Conservation (phyloP, 148 eudicot species). For the Persicaria maculosa region DNA sequence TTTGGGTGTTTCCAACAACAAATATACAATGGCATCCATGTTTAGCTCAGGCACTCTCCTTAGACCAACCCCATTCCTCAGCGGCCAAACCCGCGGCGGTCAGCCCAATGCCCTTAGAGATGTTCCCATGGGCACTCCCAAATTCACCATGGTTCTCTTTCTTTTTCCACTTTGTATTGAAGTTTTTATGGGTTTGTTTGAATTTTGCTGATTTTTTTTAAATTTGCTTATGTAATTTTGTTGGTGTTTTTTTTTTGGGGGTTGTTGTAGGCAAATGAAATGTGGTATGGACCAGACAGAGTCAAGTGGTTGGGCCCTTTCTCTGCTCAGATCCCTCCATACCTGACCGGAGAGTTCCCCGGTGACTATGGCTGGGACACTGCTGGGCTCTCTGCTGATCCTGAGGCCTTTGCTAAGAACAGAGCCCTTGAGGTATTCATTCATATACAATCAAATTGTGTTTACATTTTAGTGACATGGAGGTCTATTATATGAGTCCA, state of each 20-base stretch:
- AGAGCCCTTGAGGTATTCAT: constrained; percentile 84
- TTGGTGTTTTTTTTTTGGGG: neutral
- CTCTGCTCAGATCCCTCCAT: constrained; percentile 90
- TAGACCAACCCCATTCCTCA: constrained; percentile 63
- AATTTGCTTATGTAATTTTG: constrained; percentile 9
- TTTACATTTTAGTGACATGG: too few species aligned
- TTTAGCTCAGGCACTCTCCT: constrained; percentile 53
- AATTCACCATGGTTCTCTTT: constrained; percentile 56
- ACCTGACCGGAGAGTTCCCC: constrained; percentile 80
- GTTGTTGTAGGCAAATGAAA: constrained; percentile 47
- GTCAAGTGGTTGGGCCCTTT: constrained; percentile 89
- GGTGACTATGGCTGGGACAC: constrained; percentile 98
- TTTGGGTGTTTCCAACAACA: neutral
- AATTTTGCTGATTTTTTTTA: neutral
- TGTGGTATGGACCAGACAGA: constrained; percentile 94
- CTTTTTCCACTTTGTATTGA: neutral
- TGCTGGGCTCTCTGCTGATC: constrained; percentile 91
- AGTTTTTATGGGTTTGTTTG: neutral
- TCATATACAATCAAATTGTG: neutral
- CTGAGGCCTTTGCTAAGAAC: constrained; percentile 87
- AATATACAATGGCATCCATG: constrained; percentile 41
- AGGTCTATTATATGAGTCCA: neutral
- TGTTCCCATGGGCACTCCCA: constrained; percentile 55
- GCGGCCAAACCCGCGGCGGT: constrained; percentile 47
- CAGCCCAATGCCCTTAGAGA: constrained; percentile 47